phyloP scores from a whole-genome alignment of 202 grass and related monocot genomes.

The Digitaria exilis region DNA sequence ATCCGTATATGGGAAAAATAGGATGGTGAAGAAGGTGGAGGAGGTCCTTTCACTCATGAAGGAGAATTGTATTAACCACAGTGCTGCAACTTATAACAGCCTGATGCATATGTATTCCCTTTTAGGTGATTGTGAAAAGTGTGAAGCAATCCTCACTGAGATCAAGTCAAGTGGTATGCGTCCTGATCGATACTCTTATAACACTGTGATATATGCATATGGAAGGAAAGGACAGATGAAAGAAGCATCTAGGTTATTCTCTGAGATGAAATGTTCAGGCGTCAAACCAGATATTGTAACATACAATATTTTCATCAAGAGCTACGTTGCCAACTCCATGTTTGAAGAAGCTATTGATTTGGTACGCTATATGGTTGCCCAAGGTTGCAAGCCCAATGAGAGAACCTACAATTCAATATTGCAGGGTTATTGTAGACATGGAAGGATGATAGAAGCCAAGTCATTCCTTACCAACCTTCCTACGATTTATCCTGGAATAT shows the following conservation, averaged over 20 bases:
- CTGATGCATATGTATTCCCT: conserved; percentile 92
- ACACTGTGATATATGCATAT: conserved; percentile 92
- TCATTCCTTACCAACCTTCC: conserved; percentile 61
- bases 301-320: conserved; percentile 84
- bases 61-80: conserved; percentile 63
- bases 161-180: conserved; percentile 69
- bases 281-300: conserved; percentile 79
- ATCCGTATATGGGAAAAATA: conserved; percentile 81
- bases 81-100: conserved; percentile 75
- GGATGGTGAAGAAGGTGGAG: conserved; percentile 77
- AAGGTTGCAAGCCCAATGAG: conserved; percentile 77
- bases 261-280: conserved; percentile 69
- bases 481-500: conserved; percentile 67
- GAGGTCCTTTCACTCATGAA: conserved; percentile 74
- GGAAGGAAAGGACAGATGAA: conserved; percentile 73
- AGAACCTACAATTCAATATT: conserved; percentile 79
- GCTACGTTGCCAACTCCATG: conserved; percentile 71
- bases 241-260: conserved; percentile 80
- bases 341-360: conserved; percentile 82
- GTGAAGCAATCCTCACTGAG: conserved; percentile 72
- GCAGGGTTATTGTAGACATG: conserved; percentile 61
- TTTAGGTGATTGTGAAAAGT: conserved; percentile 73
- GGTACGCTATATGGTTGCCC: conserved; percentile 65
- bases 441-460: conserved; percentile 58
- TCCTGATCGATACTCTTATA: conserved; percentile 88